A percentile compares a stretch with the other conserved stretches of the same genome.
phyloP scores from a whole-genome alignment of 306 rosid genomes.

The Acacia confusa region DNA sequence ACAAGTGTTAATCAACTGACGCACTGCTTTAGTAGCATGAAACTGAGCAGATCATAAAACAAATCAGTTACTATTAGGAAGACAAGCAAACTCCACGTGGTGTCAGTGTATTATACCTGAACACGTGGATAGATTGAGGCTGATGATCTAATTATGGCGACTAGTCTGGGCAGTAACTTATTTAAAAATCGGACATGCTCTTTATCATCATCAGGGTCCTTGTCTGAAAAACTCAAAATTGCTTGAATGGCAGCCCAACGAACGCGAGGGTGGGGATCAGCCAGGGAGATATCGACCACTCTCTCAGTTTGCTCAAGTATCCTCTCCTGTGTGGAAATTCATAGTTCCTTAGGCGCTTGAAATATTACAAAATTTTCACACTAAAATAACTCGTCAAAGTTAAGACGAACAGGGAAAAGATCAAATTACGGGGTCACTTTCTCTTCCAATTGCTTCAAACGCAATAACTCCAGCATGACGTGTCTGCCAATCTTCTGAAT shows the following conservation, averaged over 20 bases:
- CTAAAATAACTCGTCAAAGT: background rate
- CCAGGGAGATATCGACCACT: conserved; percentile 1
- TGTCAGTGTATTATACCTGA: conserved; percentile 18
- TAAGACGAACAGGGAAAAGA: background rate
- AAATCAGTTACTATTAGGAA: too few species aligned
- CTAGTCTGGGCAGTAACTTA: conserved; percentile 5
- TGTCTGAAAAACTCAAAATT: background rate
- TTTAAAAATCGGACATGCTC: background rate
- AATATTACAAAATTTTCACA: background rate
- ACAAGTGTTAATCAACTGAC: conserved; percentile 6
- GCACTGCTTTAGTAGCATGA: conserved; percentile 12
- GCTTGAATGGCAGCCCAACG: conserved; percentile 25
- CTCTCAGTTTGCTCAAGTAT: background rate
- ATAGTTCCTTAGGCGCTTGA: too few species aligned
- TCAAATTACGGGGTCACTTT: background rate
- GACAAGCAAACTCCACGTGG: background rate
- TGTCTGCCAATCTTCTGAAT: conserved; percentile 10
- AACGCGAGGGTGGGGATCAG: conserved; percentile 23
- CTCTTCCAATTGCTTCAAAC: background rate
- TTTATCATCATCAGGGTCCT: background rate
- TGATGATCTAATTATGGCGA: background rate
- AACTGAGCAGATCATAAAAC: conserved; percentile 10
- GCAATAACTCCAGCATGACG: conserved; percentile 24
- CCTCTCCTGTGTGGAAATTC: background rate
- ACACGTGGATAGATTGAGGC: background rate